Evolutionary conservation across 805 yeast genomes (phyloP), one percentile per base, ranked within the genome.

Genomic region (Candida coleopterorum): DNA sequence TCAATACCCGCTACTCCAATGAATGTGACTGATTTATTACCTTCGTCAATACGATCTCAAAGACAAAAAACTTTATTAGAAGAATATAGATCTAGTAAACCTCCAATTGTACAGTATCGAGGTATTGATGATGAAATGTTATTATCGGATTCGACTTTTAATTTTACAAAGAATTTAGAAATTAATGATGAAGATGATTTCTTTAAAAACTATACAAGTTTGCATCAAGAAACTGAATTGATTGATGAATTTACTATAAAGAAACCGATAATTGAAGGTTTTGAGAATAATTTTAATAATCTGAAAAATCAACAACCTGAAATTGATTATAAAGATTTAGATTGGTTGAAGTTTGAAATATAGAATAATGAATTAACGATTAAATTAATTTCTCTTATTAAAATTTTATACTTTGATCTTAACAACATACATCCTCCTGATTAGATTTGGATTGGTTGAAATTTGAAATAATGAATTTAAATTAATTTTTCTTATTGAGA

Each of bases 291-390:
- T 30, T 16, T 9, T 10, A n/a, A n/a, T n/a, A n/a, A n/a, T n/a
- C n/a, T n/a, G n/a, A n/a, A n/a, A n/a, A 29, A 24, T 25, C 6
- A 20, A 16, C 7, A 24, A 15, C 17, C 9, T 9, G 11, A 21
- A 14, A 37, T n/a, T n/a, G 46, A 25, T 40, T 44, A 25, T 47
- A 49, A 39, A 25, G 58, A 53, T 39, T 45, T 53, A 22, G 56
- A 52, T 39, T 53, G 58, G 58, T 44, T 53, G 27, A 53, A 53
- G 39, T 53, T 53, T 42, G 58, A 53, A 22, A 48, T 50, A 9
- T 49, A 43, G 22, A 6, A 20, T 20, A 20, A 20, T 20, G 22
- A 20, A 6, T 20, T 20, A 20, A 20, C 9, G 22, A 20, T 20
- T 20, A 6, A 20, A 20, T 20, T 6, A n/a, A n/a, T n/a, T n/a